Evolutionary conservation across 768 basidiomycete species (phyloP), one percentile per base, ranked within the genome.

Genomic region (Mycena albidolilacea): DNA sequence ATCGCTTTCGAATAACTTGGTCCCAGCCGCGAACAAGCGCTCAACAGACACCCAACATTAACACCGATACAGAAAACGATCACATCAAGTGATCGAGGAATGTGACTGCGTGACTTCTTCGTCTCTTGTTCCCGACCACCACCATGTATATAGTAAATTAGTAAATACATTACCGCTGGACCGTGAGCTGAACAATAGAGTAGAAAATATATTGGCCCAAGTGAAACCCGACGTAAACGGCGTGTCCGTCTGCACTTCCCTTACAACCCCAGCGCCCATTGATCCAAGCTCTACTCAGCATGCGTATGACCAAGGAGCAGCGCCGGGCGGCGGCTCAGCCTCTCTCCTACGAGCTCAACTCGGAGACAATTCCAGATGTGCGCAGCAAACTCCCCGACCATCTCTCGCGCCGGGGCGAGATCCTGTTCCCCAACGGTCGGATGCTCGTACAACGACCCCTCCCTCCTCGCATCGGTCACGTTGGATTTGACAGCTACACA

Each of bases 401-500:
- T 19, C 50, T 52, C 50, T 23, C 19, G n/a, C 50, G 50, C 50
- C 50, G 50, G 10, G 50, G 50, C 50, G 50, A 52, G 50, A 52
- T 52, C 19, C 50, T 52, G 19, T 21, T 52, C n/a, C 50, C 50
- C 19, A 52, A 52, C 50, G 50, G 50, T 52, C 50, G 50, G 50
- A 52, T 52, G 50, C 50, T 52, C 30, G 50, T 52, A 12, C 50
- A 52, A 52, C 50, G 50, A 52, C 50, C 50, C 50, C 50, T 52
- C 50, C 41, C 50, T 21, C 50, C 50, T 52, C 50, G 50, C 50
- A n/a, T 52, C 50, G 50, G 50, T 52, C 50, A 52, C 50, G 50
- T 52, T 21, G 50, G 50, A 52, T 52, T 52, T 11, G 50, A 52
- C 5, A 52, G 19, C 50, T 43, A 43, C 12, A 43, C 41, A 43